These are phyloP conservation scores for Eucalyptus shirleyi DNA, from an alignment of 345 rosid genomes.

Conservation along the genomic window DNA sequence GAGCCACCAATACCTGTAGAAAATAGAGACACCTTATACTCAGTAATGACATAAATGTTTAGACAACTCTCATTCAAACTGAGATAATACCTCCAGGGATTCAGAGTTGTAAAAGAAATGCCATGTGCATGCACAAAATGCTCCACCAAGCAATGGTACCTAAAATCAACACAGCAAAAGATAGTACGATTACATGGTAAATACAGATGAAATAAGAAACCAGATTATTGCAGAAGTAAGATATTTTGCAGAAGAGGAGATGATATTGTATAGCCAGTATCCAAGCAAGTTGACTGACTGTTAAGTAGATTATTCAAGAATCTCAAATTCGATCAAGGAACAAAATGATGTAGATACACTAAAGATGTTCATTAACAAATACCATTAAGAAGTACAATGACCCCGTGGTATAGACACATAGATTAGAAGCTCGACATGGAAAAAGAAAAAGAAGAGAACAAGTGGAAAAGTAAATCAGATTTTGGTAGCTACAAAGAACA, in stretches of 20 bases:
- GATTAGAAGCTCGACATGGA: neutral
- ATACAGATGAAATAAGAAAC: neutral
- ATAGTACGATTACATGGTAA: neutral
- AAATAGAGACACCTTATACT: neutral
- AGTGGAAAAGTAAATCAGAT: neutral
- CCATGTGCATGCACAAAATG: conserved; percentile 95
- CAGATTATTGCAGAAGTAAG: neutral
- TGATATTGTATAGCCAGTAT: neutral
- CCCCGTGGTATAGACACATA: neutral
- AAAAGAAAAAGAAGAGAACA: neutral
- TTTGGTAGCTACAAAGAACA: neutral
- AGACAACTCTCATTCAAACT: neutral
- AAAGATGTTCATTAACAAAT: neutral
- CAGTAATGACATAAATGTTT: neutral
- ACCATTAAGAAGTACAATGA: neutral
- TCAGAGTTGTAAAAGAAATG: conserved; percentile 94
- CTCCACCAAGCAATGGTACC: conserved; percentile 98
- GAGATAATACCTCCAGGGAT: conserved; percentile 65
- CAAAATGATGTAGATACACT: neutral
- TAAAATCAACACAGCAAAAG: neutral
- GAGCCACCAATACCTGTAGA: conserved; percentile 60
- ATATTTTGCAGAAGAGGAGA: neutral
- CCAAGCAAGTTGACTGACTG: neutral
- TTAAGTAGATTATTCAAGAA: neutral
- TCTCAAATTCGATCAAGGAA: neutral